Evolutionary conservation across 306 rosid species (phyloP).

Genomic region (Phaseolus lunatus): DNA sequence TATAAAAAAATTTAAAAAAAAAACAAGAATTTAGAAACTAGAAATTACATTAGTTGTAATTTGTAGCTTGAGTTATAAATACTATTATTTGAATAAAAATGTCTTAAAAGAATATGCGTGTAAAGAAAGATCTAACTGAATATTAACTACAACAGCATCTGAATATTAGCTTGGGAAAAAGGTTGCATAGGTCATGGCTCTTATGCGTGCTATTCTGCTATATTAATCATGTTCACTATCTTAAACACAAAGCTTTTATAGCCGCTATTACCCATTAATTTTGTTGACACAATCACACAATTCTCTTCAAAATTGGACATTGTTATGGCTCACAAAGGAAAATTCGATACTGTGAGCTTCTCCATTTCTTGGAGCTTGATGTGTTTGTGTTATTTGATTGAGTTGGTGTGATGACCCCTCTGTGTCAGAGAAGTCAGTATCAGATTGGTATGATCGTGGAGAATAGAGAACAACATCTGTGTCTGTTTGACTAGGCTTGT

Average conservation of each 20-base stretch:
- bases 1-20: too few relatives aligned
- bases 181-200: background rate
- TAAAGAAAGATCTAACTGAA: too few relatives aligned
- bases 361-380: slow-evolving; percentile 9
- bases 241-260: background rate
- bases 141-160: too few relatives aligned
- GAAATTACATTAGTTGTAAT: too few relatives aligned
- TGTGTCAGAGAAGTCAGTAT: slow-evolving; percentile 58
- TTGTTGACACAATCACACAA: background rate
- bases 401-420: slow-evolving; percentile 36
- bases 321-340: slow-evolving; percentile 57
- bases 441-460: slow-evolving; percentile 66
- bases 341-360: slow-evolving; percentile 50
- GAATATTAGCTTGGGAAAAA: too few relatives aligned
- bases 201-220: background rate
- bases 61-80: too few relatives aligned
- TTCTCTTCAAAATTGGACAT: background rate
- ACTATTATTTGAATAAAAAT: background rate
- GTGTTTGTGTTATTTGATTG: slow-evolving; percentile 17
- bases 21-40: too few relatives aligned
- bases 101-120: background rate
- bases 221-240: background rate
- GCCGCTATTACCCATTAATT: background rate
- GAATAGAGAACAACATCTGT: slow-evolving; percentile 52
- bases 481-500: slow-evolving; percentile 50